These are phyloP conservation scores for Aureobasidium uvarum DNA, from an alignment of 2,329 filamentous ascomycete species.

Conservation along the genomic window DNA sequence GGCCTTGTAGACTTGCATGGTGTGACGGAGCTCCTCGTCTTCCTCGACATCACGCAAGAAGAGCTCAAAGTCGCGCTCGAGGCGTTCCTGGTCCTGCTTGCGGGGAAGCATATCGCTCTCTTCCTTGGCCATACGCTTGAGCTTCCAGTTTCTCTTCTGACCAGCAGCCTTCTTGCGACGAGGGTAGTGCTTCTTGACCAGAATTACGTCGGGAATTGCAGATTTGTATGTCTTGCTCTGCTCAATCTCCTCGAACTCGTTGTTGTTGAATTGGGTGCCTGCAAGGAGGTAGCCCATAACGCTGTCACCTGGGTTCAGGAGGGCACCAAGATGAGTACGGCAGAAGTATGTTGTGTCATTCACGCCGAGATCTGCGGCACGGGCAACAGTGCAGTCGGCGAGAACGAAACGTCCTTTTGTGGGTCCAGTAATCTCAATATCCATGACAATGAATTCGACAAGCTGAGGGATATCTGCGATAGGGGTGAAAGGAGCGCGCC, in stretches of 20 bases:
- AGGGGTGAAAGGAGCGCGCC: constrained; percentile 81
- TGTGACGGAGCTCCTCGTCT: constrained; percentile 80
- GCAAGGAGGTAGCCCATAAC: constrained; percentile 91
- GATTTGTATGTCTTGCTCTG: constrained; percentile 70
- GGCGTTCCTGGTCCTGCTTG: constrained; percentile 81
- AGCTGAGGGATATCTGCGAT: constrained; percentile 82
- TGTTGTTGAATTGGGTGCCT: constrained; percentile 90
- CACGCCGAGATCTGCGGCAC: constrained; percentile 77
- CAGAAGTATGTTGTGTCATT: constrained; percentile 89
- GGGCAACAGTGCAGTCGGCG: constrained; percentile 83
- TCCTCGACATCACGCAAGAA: constrained; percentile 97
- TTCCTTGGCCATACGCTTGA: constrained; percentile 90
- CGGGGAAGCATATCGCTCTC: constrained; percentile 82
- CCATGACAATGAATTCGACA: constrained; percentile 90
- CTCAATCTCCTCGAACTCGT: constrained; percentile 79
- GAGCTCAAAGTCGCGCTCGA: constrained; percentile 94
- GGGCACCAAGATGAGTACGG: constrained; percentile 80
- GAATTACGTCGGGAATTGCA: constrained; percentile 82
- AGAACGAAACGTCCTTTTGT: constrained; percentile 79
- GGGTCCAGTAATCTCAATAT: constrained; percentile 71
- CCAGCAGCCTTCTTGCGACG: constrained; percentile 66
- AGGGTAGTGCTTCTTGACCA: constrained; percentile 96
- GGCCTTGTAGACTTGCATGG: constrained; percentile 81
- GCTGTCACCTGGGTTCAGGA: constrained; percentile 85
- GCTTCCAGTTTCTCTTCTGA: constrained; percentile 74